phyloP scores from a whole-genome alignment of 495 filamentous ascomycete species.

The Barbatosphaeria neglecta region DNA sequence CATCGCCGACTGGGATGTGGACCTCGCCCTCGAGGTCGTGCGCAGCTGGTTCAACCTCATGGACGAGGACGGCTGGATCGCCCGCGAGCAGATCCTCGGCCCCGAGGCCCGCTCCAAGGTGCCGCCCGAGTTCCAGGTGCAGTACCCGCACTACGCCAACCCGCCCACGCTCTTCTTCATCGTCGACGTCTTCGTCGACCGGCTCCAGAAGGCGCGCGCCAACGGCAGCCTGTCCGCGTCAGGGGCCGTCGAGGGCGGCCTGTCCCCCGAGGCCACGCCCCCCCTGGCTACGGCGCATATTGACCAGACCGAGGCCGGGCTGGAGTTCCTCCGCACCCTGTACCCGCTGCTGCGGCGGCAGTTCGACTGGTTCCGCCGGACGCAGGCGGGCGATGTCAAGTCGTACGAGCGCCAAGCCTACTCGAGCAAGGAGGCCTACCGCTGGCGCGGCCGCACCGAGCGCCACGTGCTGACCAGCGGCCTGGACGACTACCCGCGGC shows the following conservation, averaged over 20 bases:
- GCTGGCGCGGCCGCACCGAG: slow-evolving; percentile 85
- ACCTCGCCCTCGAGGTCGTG: slow-evolving; percentile 82
- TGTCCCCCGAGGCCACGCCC: slow-evolving; percentile 28
- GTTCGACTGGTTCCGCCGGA: slow-evolving; percentile 88
- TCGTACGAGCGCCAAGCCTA: slow-evolving; percentile 80
- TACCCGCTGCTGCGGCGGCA: slow-evolving; percentile 91
- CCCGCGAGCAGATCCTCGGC: slow-evolving; percentile 89
- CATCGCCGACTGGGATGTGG: slow-evolving; percentile 84
- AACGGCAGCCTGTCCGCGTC: slow-evolving; percentile 23
- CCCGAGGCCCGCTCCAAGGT: slow-evolving; percentile 93
- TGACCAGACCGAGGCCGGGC: slow-evolving; percentile 52
- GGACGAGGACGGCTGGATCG: slow-evolving; percentile 97
- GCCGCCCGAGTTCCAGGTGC: slow-evolving; percentile 84
- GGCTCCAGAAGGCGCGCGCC: slow-evolving; percentile 32
- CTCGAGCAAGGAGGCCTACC: slow-evolving; percentile 80
- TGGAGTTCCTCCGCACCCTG: slow-evolving; percentile 63
- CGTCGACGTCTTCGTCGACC: slow-evolving; percentile 70
- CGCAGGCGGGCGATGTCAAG: slow-evolving; percentile 82
- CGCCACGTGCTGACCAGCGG: slow-evolving; percentile 86
- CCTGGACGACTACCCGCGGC: slow-evolving; percentile 87
- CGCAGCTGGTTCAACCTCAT: slow-evolving; percentile 93
- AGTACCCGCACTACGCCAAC: slow-evolving; percentile 97
- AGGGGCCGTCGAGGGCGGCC: slow-evolving; percentile 21
- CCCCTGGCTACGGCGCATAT: slow-evolving; percentile 46
- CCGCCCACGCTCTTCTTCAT: slow-evolving; percentile 94